Base-by-base conservation (phyloP, 2,329 filamentous ascomycete species). In the Pseudocercospora macadamiae region DNA sequence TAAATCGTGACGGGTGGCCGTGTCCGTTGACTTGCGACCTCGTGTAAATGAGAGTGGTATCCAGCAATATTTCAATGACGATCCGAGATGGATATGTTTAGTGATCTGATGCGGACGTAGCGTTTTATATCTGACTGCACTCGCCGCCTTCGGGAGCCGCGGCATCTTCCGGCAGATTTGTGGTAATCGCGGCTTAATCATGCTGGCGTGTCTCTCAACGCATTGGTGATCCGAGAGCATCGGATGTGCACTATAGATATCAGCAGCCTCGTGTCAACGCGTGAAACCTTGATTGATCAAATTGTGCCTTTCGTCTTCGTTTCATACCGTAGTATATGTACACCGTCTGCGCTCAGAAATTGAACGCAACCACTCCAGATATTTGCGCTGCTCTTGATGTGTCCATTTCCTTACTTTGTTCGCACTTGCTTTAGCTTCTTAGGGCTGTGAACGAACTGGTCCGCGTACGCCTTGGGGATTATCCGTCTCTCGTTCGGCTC, bases 391-490 rank as follows among this genome's bases (percentile, higher is more conserved):
- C 26, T 26, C 9, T 4, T 26, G 25, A 30, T 30, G 25, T 9
- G 14, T 10, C 1, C 34, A 19, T 39, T 21, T 47, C 9, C 89
- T 78, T 95, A 91, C 76, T 97, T 93, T 60, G 90, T 87, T 63
- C 85, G 82, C 63, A 93, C 83, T 63, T 88, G 82, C 65, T 97
- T 97, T 75, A 97, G 81, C 84, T 93, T 95, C 77, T 86, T 88
- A 10, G 89, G 80, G 63, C 87, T 87, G 80, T 96, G 93, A 64
- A 93, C 74, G 77, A 97, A 99, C 81, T 97, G 96, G 78, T 96
- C 96, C 61, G 95, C 93, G 76, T 99, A 99, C 9, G 91, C 89
- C 86, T 99, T 99, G 61, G 92, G 90, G 14, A 86, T 80, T 70
- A 97, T 88, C 72, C 88, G 89, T 73, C 95, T 87, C 77, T 86